These are phyloP conservation scores for Oropetium thomaeum DNA, from an alignment of 176 grass and related monocot species.

Conservation along the genomic window DNA sequence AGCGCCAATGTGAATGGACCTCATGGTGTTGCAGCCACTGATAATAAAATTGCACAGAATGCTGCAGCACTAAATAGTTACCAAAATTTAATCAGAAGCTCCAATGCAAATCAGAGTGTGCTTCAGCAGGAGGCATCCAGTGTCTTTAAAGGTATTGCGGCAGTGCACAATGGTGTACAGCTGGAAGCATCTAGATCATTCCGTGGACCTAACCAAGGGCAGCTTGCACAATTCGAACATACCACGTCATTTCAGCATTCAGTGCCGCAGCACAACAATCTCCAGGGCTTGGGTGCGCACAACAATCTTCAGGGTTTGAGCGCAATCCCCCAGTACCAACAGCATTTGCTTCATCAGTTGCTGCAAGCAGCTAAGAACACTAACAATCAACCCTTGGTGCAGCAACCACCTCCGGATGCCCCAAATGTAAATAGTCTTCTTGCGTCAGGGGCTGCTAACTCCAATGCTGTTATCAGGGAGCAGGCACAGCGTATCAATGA, in stretches of 20 bases:
- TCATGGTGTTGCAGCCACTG: slow-evolving; percentile 1
- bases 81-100: slow-evolving; percentile 66
- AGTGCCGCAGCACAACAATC: slow-evolving; percentile 48
- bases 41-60: slow-evolving; percentile 42
- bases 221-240: slow-evolving; percentile 49
- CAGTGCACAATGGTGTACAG: slow-evolving; percentile 42
- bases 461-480: slow-evolving; percentile 12
- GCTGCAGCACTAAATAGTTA: slow-evolving; percentile 56
- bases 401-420: slow-evolving; percentile 28
- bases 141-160: slow-evolving; percentile 41
- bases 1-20: slow-evolving; percentile 34
- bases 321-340: slow-evolving; percentile 54
- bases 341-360: slow-evolving; percentile 77
- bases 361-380: slow-evolving; percentile 78
- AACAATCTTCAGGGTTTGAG: slow-evolving; percentile 37
- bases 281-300: slow-evolving; percentile 46
- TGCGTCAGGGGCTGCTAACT: slow-evolving; percentile 19
- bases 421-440: slow-evolving; percentile 43
- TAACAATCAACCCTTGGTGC: slow-evolving; percentile 25
- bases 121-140: slow-evolving; percentile 58
- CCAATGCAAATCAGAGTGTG: slow-evolving; percentile 45
- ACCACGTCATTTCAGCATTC: slow-evolving; percentile 34
- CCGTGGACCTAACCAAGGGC: slow-evolving; percentile 24
- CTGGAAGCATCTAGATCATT: slow-evolving; percentile 43
- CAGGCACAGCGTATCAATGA: slow-evolving; percentile 30